Conservation (phyloP, 108 stramenopile genomes). For the Epithemia pelagica region DNA sequence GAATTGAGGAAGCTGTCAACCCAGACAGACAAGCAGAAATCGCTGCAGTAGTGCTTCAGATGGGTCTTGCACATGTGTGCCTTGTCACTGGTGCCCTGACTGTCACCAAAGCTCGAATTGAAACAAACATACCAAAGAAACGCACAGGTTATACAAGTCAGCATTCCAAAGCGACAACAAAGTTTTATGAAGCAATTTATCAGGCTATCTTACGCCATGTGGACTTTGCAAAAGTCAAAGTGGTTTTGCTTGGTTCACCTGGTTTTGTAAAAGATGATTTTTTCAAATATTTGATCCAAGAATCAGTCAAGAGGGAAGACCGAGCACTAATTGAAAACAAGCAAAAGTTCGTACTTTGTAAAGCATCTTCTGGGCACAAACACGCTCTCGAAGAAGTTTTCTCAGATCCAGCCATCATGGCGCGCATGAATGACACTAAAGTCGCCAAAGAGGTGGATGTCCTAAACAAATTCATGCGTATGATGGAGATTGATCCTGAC, state of each 20-base stretch:
- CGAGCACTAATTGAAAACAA: constrained; percentile 83
- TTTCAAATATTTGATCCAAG: constrained; percentile 69
- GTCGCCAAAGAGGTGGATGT: constrained; percentile 86
- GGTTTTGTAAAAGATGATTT: constrained; percentile 96
- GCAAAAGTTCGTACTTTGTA: constrained; percentile 89
- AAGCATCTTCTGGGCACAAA: constrained; percentile 90
- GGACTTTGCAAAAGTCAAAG: constrained; percentile 84
- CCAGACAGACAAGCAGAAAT: constrained; percentile 89
- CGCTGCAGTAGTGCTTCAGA: constrained; percentile 89
- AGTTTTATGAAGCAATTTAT: constrained; percentile 92
- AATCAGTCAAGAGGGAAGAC: constrained; percentile 77
- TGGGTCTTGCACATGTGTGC: constrained; percentile 91
- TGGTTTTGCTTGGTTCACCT: constrained; percentile 82
- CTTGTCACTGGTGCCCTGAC: constrained; percentile 89
- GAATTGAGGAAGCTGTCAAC: constrained; percentile 85
- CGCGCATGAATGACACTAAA: constrained; percentile 84
- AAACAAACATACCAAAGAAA: constrained; percentile 90
- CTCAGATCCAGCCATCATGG: constrained; percentile 72
- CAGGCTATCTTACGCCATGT: constrained; percentile 84
- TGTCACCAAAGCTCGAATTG: constrained; percentile 84
- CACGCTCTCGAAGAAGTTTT: constrained; percentile 93
- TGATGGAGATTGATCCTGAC: constrained; percentile 87
- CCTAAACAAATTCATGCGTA: constrained; percentile 84
- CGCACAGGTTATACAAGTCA: constrained; percentile 64
- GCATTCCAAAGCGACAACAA: constrained; percentile 80